Conservation (phyloP, 2,329 filamentous ascomycete species). For the Arthrocladium fulminans region DNA sequence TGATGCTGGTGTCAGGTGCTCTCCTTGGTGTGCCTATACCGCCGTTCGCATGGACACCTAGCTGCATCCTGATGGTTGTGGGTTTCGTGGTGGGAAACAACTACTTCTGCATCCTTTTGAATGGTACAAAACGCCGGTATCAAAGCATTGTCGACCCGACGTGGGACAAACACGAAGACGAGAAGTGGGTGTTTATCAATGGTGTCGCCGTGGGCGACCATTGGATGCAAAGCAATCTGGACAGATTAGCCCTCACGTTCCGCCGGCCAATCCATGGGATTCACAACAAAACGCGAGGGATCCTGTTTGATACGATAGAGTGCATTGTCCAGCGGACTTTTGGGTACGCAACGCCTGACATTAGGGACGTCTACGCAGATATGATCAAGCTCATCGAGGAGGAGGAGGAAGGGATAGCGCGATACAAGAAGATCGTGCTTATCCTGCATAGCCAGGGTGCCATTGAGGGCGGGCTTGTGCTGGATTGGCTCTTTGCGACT, state of each 20-base stretch:
- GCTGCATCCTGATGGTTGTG: conserved; percentile 23
- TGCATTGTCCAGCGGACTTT: conserved; percentile 70
- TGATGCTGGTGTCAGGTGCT: conserved; percentile 42
- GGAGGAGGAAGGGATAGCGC: conserved; percentile 15
- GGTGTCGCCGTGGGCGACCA: conserved; percentile 51
- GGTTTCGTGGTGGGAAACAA: conserved; percentile 26
- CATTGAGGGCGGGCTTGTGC: conserved; percentile 61
- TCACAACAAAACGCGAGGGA: conserved; percentile 65
- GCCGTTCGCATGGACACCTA: conserved; percentile 38
- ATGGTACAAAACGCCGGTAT: conserved; percentile 11
- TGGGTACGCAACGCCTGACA: conserved; percentile 60
- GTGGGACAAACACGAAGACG: conserved; percentile 41
- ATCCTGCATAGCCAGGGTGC: conserved; percentile 70
- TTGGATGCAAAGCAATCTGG: conserved; percentile 62
- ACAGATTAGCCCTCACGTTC: conserved; percentile 64
- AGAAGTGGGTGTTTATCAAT: conserved; percentile 75
- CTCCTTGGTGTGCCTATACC: conserved; percentile 22
- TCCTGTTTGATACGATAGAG: conserved; percentile 68
- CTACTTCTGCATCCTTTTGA: conserved; percentile 24
- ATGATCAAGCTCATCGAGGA: conserved; percentile 58
- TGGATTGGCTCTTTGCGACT: conserved; percentile 70
- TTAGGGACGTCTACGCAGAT: conserved; percentile 49
- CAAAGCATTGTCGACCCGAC: background rate
- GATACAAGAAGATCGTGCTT: conserved; percentile 60
- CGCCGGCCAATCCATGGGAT: conserved; percentile 61